phyloP scores from a whole-genome alignment of 441 rosid species.

The Geranium incanum region DNA sequence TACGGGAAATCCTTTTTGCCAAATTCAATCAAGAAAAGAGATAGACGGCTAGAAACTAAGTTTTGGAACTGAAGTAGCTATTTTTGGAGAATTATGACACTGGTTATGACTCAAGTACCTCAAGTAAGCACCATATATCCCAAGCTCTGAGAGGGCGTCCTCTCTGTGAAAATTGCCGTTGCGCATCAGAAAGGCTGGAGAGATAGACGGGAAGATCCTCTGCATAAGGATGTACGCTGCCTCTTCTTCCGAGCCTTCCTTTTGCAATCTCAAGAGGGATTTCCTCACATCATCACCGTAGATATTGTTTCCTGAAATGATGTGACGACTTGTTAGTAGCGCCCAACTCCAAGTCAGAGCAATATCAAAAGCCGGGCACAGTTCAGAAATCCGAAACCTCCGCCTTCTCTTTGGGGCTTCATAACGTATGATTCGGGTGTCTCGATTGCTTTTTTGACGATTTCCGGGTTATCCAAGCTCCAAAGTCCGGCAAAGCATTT shows the following conservation, averaged over 20 bases:
- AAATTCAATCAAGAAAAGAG: background rate
- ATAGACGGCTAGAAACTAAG: background rate
- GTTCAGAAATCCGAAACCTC: constrained; percentile 45
- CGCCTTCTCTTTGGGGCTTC: constrained; percentile 99
- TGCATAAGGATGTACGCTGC: constrained; percentile 98
- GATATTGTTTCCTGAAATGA: constrained; percentile 71
- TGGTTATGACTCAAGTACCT: constrained; percentile 40
- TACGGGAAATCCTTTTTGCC: too few species aligned
- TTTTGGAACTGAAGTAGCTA: background rate
- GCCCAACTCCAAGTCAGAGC: background rate
- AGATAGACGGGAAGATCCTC: constrained; percentile 72
- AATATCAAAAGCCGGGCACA: constrained; percentile 3
- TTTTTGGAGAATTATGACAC: background rate
- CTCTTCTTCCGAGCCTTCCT: constrained; percentile 55
- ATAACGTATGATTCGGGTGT: constrained; percentile 66
- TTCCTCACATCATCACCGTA: constrained; percentile 76
- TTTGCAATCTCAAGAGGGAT: constrained; percentile 59
- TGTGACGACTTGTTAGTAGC: constrained; percentile 6
- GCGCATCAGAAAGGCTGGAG: constrained; percentile 60
- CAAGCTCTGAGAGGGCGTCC: constrained; percentile 79
- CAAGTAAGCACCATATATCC: constrained; percentile 70
- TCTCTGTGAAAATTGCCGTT: constrained; percentile 67
- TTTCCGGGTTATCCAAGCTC: constrained; percentile 73
- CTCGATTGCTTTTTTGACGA: constrained; percentile 60
- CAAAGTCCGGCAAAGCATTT: constrained; percentile 92